Evolutionary conservation across 2,329 filamentous ascomycete genomes (phyloP), one percentile per base, ranked within the genome.

Genomic region (Ascochyta rabiei): DNA sequence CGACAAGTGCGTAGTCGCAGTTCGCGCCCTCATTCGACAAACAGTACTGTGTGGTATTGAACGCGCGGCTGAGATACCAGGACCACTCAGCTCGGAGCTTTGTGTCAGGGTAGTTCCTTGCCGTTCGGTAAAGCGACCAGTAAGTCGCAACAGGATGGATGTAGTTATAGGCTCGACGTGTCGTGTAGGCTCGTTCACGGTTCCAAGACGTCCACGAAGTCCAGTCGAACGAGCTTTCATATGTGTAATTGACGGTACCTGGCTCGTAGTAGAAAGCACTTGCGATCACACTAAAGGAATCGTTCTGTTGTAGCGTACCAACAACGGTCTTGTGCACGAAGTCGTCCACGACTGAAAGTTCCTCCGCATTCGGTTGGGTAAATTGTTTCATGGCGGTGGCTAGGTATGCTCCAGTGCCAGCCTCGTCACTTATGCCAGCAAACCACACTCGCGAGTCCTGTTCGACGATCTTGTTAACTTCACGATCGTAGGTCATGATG

Each of bases 371-470:
- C 0, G 84, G 83, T 30, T 81, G 81, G 6, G 79, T 66, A 1
- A 77, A 76, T 53, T 85, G 81, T 69, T 87, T 86, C 72, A 84
- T 79, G 2, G 79, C 72, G 0, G 82, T 80, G 0, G 84, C 82
- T 0, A 86, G 76, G 56, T 80, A 86, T 0, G 83, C 80, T 1
- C 83, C 83, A 0, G 81, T 81, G 1, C 84, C 84, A 0, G 77
- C 84, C 69, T 87, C 84, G 52, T 86, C 84, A 50, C 82, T 85
- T 0, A 87, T 75, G 0, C 84, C 84, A 0, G 84, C 79, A 4
- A 86, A 80, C 84, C 84, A 86, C 6, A 79, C 83, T 1, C 84
- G 77, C 1, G 75, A 52, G 60, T 77, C 69, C 78, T 83, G 64
- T 72, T 80, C 54, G 9, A 78, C 75, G n/a, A 70, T 67, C 7